Evolutionary conservation across 208 protist species (phyloP), one percentile per base, ranked within the genome.

Genomic region (Acanthamoeba lenticulata): DNA sequence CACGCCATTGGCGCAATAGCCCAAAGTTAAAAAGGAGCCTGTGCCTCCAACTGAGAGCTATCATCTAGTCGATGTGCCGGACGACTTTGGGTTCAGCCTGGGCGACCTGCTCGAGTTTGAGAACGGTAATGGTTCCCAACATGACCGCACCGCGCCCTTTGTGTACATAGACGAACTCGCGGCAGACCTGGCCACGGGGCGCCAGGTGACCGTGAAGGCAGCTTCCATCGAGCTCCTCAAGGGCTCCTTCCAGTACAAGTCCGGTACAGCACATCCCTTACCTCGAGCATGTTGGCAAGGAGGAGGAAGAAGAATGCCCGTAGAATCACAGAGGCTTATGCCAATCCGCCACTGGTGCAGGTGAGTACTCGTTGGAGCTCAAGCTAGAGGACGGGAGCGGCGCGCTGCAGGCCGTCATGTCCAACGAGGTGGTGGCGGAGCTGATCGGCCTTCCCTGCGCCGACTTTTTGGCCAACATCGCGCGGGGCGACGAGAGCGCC

Each of bases 161-260:
- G 40, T 83, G 42, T 83, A 83, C 72, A 74, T 74, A 74, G 65
- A 74, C 72, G 19, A 44, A 40, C 15, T 83, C 21, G 15, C 3
- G 72, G 7, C 42, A 40, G 40, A 83, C 29, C 1, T 83, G 72
- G 42, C 19, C 1, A 52, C 72, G 13, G 40, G 42, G 42, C 72
- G 72, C 42, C n/a, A 52, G 24, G 72, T 83, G 42, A 83, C 72
- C 7, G 24, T 83, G 42, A 90, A 90, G 44, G 83, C 52, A 42
- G 83, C 57, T 11, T 90, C 52, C 19, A 90, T 90, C 36, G 83
- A 90, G 19, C 52, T 90, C 17, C 52, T 90, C 36, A 90, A 90
- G 49, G 83, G 83, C 36, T 90, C 83, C 29, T 90, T 90, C 83
- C 47, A 90, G 34, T 90, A 90, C 32, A 90, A 90, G 40, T 45